phyloP scores from a whole-genome alignment of 805 yeast genomes.

The Starmerella geochares region DNA sequence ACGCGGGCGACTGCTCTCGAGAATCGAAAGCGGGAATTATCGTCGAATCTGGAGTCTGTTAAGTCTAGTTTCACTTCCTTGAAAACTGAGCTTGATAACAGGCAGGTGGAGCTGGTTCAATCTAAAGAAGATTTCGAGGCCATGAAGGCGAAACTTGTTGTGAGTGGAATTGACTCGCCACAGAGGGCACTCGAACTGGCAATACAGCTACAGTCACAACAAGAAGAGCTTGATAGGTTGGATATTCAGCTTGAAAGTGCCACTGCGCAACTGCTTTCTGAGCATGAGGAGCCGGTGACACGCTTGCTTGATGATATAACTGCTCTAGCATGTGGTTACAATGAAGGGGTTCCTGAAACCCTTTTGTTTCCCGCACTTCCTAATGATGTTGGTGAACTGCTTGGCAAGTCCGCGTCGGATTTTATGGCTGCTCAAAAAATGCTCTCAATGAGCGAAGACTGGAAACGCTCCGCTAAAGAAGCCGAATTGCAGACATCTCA shows the following conservation, averaged over 20 bases:
- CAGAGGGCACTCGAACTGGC: slow-evolving; percentile 1
- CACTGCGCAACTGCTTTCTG: neutral
- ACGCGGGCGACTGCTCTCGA: too few species aligned
- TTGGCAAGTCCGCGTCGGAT: neutral
- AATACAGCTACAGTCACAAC: neutral
- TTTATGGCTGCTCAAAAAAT: neutral
- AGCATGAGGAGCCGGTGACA: neutral
- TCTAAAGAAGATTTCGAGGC: neutral
- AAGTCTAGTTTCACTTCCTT: neutral
- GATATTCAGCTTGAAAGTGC: neutral
- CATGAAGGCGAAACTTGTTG: neutral
- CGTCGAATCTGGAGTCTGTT: neutral
- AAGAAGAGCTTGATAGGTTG: neutral
- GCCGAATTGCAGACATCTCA: neutral
- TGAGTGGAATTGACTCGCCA: neutral
- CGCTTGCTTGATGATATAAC: neutral
- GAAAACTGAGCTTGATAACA: neutral
- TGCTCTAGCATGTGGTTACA: neutral
- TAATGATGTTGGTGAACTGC: neutral
- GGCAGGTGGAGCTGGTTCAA: neutral
- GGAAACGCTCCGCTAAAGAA: neutral
- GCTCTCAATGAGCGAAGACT: neutral
- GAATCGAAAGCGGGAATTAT: neutral
- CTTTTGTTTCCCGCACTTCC: neutral
- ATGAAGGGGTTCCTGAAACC: neutral